Base-by-base conservation (phyloP, 2,329 filamentous ascomycete species). In the Epichloe elymi region DNA sequence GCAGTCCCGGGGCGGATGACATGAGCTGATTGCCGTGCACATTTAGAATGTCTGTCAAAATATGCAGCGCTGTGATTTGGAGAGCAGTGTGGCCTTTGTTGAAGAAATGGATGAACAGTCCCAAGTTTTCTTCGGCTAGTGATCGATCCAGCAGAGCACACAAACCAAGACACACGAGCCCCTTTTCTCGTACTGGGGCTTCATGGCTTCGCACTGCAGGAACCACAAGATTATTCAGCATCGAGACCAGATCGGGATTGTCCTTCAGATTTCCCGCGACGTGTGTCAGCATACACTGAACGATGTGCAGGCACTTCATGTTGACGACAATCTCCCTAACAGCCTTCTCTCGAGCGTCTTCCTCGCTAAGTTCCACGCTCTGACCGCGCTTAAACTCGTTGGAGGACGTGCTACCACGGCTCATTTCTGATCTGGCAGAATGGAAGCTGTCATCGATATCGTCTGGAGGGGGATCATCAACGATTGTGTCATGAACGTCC, bases 301-400 rank as follows among this genome's bases (percentile, higher is more conserved):
- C 90, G 58, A 98, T 96, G 63, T 96, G 87, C 55, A 98, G 76
- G 66, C 93, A 97, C 70, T 97, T 97, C 80, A 96, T 90, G 72
- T 97, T 97, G 65, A 97, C 86, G 73, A 96, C 83, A 63, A 96
- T 93, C 68, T 96, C 89, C 57, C 81, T 83, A 57, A 96, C 81
- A 1, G 86, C 88, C 70, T 90, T 94, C 45, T 78, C 76, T 58
- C 80, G 75, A 10, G 80, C 79, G 55, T 83, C 80, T 58, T 86
- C 85, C 51, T 85, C 81, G 48, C 71, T 78, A 52, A 78, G 59
- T 51, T 74, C 73, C 15, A 65, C 59, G 12, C 63, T 66, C 46
- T 66, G 70, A 12, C 62, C 63, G 35, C 67, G 67, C 59, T 72
- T 74, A 46, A 66, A 66, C 40, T 65, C 65, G 57, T 71, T 73